Evolutionary conservation across 2,329 filamentous ascomycete genomes (phyloP).

Genomic region (Aspergillus pseudoviridinutans): DNA sequence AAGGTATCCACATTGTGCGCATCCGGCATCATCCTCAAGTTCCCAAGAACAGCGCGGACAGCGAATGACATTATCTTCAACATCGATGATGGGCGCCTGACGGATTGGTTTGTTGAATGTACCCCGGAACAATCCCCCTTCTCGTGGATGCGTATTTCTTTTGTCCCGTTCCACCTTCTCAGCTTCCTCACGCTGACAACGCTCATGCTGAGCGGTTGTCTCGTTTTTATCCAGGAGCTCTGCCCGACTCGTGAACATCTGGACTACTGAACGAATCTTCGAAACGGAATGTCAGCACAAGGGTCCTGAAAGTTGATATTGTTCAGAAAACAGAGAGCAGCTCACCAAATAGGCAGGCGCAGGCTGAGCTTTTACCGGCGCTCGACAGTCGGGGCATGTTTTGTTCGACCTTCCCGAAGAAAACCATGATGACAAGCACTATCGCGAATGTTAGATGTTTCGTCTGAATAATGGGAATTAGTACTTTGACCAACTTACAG

Average conservation of each 20-base stretch:
- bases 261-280: constrained; percentile 61
- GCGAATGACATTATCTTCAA: constrained; percentile 57
- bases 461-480: not conserved
- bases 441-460: constrained; percentile 20
- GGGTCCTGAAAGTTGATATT: not conserved
- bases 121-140: constrained; percentile 61
- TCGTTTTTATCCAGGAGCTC: constrained; percentile 62
- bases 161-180: constrained; percentile 59
- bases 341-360: constrained; percentile 62
- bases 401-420: constrained; percentile 53
- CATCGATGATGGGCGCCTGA: constrained; percentile 48
- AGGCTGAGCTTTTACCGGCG: constrained; percentile 55
- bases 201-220: constrained; percentile 57
- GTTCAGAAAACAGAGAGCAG: not conserved
- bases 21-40: constrained; percentile 55
- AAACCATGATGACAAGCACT: constrained; percentile 58
- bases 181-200: constrained; percentile 57
- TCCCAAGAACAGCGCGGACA: constrained; percentile 63
- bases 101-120: constrained; percentile 43
- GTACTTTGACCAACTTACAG: constrained; percentile 40
- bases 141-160: constrained; percentile 45
- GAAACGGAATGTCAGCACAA: constrained; percentile 6
- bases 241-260: constrained; percentile 56
- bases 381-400: constrained; percentile 66
- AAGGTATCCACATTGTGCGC: constrained; percentile 53